Percentiles rank a stretch among this genome's conserved stretches.
Conservation (phyloP, 1,284 basidiomycete genomes). For the Sanghuangporus weigelae region DNA sequence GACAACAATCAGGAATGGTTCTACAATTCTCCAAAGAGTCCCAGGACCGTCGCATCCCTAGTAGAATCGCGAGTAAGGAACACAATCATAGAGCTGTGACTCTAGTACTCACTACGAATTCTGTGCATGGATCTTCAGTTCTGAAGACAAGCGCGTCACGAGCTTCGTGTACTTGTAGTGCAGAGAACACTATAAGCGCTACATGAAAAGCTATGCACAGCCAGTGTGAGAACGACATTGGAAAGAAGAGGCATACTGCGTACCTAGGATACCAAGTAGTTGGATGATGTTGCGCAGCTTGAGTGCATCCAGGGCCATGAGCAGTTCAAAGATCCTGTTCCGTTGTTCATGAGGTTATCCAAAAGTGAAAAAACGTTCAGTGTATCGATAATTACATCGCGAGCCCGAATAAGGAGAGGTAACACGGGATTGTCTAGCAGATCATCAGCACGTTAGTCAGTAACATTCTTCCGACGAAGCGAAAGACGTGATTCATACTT, state of each 20-base stretch:
- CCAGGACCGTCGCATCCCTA: constrained; percentile 32
- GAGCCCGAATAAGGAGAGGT: constrained; percentile 74
- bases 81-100: background rate
- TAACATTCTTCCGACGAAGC: background rate
- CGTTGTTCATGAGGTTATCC: background rate
- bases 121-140: constrained; percentile 19
- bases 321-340: constrained; percentile 22
- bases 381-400: constrained; percentile 62
- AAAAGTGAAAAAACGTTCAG: constrained; percentile 32
- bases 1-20: constrained; percentile 37
- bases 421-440: constrained; percentile 73
- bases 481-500: constrained; percentile 33
- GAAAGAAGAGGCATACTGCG: constrained; percentile 21
- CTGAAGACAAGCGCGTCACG: constrained; percentile 46
- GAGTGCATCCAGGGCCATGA: constrained; percentile 45
- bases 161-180: constrained; percentile 72
- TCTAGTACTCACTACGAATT: constrained; percentile 21
- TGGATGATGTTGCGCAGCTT: constrained; percentile 73
- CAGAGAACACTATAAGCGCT: constrained; percentile 65
- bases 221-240: background rate
- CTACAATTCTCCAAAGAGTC: constrained; percentile 39
- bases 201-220: constrained; percentile 57
- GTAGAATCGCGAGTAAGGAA: background rate
- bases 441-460: background rate
- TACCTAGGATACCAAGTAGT: constrained; percentile 65